These are phyloP conservation scores for Dovyalis caffra DNA, from an alignment of 345 rosid species.

Conservation along the genomic window DNA sequence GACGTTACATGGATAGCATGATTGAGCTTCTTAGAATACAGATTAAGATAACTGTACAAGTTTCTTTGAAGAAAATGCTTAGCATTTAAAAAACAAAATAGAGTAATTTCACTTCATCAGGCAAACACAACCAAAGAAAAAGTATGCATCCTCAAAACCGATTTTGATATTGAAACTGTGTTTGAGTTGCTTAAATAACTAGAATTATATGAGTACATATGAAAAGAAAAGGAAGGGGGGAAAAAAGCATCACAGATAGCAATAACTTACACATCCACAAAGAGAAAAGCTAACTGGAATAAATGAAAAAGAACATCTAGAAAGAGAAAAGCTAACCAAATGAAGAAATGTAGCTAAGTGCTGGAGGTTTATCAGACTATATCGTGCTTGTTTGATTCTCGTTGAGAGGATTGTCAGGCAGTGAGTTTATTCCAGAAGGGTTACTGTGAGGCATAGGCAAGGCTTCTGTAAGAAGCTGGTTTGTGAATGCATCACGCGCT, in stretches of 20 bases:
- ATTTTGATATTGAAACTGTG: not conserved
- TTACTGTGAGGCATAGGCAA: constrained; percentile 42
- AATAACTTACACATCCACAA: not conserved
- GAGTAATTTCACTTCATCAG: not conserved
- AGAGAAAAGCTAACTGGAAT: not conserved
- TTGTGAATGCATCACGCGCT: constrained; percentile 42
- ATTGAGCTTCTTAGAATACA: not conserved
- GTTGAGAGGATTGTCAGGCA: constrained; percentile 16
- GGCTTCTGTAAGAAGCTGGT: constrained; percentile 37
- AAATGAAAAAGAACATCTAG: not conserved
- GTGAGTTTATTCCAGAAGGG: constrained; percentile 18
- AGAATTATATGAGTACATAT: not conserved
- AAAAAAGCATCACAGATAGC: not conserved
- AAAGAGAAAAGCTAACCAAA: constrained; percentile 1
- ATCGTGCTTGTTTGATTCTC: constrained; percentile 9
- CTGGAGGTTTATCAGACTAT: not conserved
- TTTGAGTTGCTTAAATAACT: not conserved
- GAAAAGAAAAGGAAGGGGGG: not conserved
- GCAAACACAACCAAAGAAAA: not conserved
- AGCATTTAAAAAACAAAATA: not conserved
- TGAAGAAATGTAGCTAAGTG: not conserved
- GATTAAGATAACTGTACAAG: not conserved
- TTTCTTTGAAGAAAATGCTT: not conserved
- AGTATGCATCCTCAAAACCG: not conserved
- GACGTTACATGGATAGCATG: not conserved